phyloP scores from a whole-genome alignment of 805 yeast species.

The Kodamaea kakaduensis region DNA sequence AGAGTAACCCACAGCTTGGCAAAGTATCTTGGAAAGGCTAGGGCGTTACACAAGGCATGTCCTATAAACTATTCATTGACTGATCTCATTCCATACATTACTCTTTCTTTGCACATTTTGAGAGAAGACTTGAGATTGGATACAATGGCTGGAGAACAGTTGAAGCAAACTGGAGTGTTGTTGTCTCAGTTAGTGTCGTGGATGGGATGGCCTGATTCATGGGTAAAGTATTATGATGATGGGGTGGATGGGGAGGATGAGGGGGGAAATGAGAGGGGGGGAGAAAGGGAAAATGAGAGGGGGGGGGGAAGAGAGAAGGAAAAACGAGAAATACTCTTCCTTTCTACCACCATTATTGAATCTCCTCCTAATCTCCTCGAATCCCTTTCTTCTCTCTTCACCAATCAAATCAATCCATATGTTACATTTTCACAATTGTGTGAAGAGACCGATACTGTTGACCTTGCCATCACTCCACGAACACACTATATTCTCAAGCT shows the following conservation, averaged over 20 bases:
- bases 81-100: constrained; percentile 59
- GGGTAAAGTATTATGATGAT: constrained; percentile 56
- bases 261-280: too few relatives aligned
- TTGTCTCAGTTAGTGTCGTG: constrained; percentile 59
- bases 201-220: constrained; percentile 70
- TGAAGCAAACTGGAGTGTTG: constrained; percentile 45
- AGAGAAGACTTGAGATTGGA: constrained; percentile 72
- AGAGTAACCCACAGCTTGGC: too few relatives aligned
- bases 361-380: constrained; percentile 59
- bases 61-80: constrained; percentile 38
- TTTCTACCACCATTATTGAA: constrained; percentile 44
- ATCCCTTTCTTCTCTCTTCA: constrained; percentile 50
- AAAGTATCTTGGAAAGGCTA: constrained; percentile 28
- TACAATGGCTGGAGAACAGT: constrained; percentile 34
- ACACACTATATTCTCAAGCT: constrained; percentile 55
- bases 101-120: constrained; percentile 66
- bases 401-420: constrained; percentile 46
- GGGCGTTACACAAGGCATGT: constrained; percentile 22
- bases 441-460: constrained; percentile 58
- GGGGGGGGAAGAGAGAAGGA: too few relatives aligned
- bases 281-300: too few relatives aligned
- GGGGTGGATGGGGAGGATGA: constrained; percentile 38
- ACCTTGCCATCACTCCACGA: constrained; percentile 61
- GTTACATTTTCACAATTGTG: constrained; percentile 64
- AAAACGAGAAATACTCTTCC: constrained; percentile 37